These are phyloP conservation scores for Plenodomus tracheiphilus DNA, from an alignment of 2,329 filamentous ascomycete genomes.

Conservation along the genomic window DNA sequence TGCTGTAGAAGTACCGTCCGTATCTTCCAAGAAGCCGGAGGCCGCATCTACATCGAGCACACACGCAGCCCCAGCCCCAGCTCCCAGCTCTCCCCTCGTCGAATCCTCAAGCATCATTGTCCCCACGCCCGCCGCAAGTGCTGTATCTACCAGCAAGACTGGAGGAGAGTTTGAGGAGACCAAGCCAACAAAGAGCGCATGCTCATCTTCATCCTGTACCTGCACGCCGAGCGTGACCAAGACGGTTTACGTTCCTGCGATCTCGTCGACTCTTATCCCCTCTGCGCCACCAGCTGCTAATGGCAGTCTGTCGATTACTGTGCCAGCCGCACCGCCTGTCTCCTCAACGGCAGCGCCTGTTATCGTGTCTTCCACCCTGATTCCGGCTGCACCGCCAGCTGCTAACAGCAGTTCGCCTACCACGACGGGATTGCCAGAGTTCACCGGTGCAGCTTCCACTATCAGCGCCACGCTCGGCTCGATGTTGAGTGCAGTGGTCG, in stretches of 20 bases:
- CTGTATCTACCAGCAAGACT: constrained; percentile 12
- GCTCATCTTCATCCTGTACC: constrained; percentile 7
- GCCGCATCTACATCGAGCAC: constrained; percentile 6
- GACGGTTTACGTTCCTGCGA: constrained; percentile 30
- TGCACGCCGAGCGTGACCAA: constrained; percentile 26
- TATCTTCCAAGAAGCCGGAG: constrained; percentile 10
- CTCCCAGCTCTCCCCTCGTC: constrained; percentile 6
- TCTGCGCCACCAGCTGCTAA: constrained; percentile 8
- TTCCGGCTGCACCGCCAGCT: constrained; percentile 22
- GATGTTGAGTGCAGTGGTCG: constrained; percentile 19
- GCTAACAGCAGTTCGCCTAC: constrained; percentile 26
- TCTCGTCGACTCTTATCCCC: constrained; percentile 7
- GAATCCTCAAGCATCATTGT: constrained; percentile 5
- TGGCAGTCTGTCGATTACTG: background rate
- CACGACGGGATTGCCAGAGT: constrained; percentile 19
- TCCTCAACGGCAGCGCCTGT: constrained; percentile 5
- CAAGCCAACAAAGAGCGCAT: constrained; percentile 10
- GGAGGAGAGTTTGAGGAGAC: constrained; percentile 13
- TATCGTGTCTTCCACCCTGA: constrained; percentile 12
- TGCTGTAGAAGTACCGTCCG: constrained; percentile 4
- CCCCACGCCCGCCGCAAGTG: constrained; percentile 2
- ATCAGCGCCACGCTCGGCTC: constrained; percentile 18
- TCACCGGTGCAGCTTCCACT: constrained; percentile 28
- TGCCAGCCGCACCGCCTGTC: constrained; percentile 7
- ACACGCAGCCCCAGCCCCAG: constrained; percentile 1